phyloP scores from a whole-genome alignment of 78 protist genomes.

The Chrysochromulina tobinii region DNA sequence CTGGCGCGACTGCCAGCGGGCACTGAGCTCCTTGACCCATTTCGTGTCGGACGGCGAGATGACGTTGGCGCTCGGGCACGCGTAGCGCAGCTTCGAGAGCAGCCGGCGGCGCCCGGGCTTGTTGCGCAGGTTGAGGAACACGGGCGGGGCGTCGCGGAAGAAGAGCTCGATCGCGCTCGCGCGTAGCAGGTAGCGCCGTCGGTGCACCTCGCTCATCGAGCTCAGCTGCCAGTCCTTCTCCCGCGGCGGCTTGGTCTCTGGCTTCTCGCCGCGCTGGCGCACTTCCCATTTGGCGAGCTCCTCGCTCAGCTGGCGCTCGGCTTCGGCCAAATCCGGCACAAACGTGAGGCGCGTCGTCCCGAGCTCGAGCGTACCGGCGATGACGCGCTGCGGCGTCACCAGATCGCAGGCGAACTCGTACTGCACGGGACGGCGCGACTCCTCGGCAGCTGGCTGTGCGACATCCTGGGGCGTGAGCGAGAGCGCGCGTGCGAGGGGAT shows the following conservation, averaged over 20 bases:
- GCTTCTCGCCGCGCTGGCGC: no score
- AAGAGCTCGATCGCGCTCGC: background rate
- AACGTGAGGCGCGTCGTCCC: background rate
- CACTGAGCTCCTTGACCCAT: background rate
- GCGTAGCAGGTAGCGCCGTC: conserved; percentile 15
- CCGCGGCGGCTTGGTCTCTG: no score
- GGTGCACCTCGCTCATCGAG: background rate
- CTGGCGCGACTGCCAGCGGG: conserved; percentile 44
- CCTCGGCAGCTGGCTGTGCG: background rate
- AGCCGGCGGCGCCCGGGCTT: background rate
- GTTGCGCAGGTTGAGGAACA: background rate
- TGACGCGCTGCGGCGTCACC: background rate
- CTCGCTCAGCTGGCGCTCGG: no score
- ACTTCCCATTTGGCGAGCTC: no score
- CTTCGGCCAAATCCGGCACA: background rate
- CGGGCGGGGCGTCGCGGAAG: background rate
- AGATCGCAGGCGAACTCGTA: background rate
- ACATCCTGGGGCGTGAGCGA: no score
- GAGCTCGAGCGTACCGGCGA: background rate
- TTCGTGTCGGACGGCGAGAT: no score
- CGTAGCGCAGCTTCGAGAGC: background rate
- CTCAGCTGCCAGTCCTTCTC: no score
- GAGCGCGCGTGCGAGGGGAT: background rate
- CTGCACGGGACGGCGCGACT: background rate
- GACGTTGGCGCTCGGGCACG: background rate